phyloP scores from a whole-genome alignment of 2,329 filamentous ascomycete species.

The Calonectria pauciramosa region DNA sequence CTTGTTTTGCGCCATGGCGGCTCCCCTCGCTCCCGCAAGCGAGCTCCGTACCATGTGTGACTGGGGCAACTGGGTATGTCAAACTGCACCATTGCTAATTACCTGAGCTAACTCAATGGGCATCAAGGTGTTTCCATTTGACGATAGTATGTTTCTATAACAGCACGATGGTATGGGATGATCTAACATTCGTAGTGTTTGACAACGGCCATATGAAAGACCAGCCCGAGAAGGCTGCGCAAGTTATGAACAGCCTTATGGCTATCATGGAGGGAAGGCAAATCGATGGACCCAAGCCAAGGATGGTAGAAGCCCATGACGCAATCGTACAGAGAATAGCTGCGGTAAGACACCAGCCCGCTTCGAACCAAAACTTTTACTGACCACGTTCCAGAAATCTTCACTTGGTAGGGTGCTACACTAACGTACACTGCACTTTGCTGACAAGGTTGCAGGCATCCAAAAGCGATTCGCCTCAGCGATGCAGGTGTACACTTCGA shows the following conservation, averaged over 20 bases:
- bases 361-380: neutral
- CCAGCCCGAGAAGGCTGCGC: neutral
- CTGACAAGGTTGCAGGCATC: neutral
- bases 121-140: neutral
- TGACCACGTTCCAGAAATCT: neutral
- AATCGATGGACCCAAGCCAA: neutral
- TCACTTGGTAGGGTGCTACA: neutral
- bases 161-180: neutral
- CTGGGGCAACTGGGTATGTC: slow-evolving; percentile 8
- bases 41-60: slow-evolving; percentile 1
- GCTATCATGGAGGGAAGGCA: neutral
- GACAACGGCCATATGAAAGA: neutral
- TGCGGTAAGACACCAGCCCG: neutral
- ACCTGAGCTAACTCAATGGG: neutral
- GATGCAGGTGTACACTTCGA: neutral
- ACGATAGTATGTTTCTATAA: slow-evolving; percentile 7
- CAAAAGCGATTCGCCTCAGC: neutral
- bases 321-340: neutral
- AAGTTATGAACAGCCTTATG: neutral
- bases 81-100: neutral
- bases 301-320: neutral
- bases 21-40: neutral
- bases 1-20: neutral
- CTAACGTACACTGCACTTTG: no score
- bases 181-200: neutral